Evolutionary conservation across 2,329 filamentous ascomycete species (phyloP).

Genomic region (Curvularia verruculosa): DNA sequence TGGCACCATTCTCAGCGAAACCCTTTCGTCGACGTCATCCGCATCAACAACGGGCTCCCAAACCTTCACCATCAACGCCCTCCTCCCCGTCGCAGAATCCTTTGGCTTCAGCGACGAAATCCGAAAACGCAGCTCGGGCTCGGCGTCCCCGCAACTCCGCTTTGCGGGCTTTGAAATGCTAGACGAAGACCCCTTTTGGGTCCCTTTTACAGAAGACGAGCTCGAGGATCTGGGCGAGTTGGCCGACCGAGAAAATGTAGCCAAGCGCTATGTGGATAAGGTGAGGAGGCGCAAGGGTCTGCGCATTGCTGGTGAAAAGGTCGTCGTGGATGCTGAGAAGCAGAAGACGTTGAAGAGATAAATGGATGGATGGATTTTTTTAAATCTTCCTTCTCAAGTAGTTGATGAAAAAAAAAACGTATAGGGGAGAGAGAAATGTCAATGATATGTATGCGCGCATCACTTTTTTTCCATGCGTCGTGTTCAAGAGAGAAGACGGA

Average conservation of each 20-base stretch:
- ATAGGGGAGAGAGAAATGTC: not conserved
- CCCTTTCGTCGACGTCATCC: slow-evolving; percentile 91
- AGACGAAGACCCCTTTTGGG: slow-evolving; percentile 97
- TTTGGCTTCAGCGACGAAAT: slow-evolving; percentile 98
- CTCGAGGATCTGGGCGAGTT: slow-evolving; percentile 93
- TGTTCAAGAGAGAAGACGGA: too few species aligned
- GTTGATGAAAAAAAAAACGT: not conserved
- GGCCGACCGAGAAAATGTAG: slow-evolving; percentile 93
- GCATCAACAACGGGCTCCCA: slow-evolving; percentile 93
- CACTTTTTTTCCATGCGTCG: too few species aligned
- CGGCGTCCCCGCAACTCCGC: slow-evolving; percentile 88
- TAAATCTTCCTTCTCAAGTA: too few species aligned
- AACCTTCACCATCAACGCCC: slow-evolving; percentile 90
- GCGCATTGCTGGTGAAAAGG: slow-evolving; percentile 69
- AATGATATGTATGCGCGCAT: too few species aligned
- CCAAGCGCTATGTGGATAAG: slow-evolving; percentile 92
- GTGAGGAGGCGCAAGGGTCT: slow-evolving; percentile 88
- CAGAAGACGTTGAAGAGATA: slow-evolving; percentile 74
- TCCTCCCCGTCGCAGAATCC: slow-evolving; percentile 89
- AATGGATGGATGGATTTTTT: not conserved
- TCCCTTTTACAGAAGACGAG: slow-evolving; percentile 94
- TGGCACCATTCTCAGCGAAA: slow-evolving; percentile 86
- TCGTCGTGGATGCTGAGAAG: slow-evolving; percentile 89
- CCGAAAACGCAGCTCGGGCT: slow-evolving; percentile 88
- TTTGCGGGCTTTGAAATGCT: slow-evolving; percentile 92